Percentiles rank a stretch among this genome's conserved stretches.
These are phyloP conservation scores for Tolypocladium tropicale DNA, from an alignment of 2,329 filamentous ascomycete species.

Conservation along the genomic window DNA sequence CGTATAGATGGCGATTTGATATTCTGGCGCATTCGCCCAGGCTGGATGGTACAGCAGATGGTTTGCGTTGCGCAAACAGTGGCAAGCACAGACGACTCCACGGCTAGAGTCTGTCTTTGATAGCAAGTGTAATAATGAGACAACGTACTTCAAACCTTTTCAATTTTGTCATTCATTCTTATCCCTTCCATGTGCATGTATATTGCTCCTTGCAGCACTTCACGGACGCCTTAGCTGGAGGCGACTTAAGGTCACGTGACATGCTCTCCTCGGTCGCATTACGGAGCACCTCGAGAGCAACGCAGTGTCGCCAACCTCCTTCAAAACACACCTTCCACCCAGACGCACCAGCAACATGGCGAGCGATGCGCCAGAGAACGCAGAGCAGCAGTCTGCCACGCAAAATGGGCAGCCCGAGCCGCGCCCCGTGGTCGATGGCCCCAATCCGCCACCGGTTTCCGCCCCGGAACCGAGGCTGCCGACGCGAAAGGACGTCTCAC, in stretches of 20 bases:
- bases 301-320: neutral
- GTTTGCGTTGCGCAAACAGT: neutral
- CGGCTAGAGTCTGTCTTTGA: neutral
- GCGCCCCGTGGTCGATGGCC: slow-evolving; percentile 2
- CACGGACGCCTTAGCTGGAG: too few relatives aligned
- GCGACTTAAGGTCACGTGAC: neutral
- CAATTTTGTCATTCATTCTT: neutral
- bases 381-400: slow-evolving; percentile 16
- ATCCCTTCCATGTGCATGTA: too few relatives aligned
- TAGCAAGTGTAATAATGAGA: neutral
- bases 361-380: slow-evolving; percentile 23
- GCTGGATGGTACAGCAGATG: neutral
- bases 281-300: neutral
- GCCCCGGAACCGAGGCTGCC: slow-evolving; percentile 54
- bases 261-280: neutral
- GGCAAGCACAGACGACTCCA: neutral
- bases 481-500: slow-evolving; percentile 79
- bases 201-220: neutral
- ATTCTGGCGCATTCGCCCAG: neutral
- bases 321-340: neutral
- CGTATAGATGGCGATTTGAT: neutral
- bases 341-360: slow-evolving; percentile 18
- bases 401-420: slow-evolving; percentile 17
- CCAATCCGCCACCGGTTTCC: slow-evolving; percentile 27
- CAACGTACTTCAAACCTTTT: neutral